These are phyloP conservation scores for Thelonectria discophora DNA, from an alignment of 2,329 filamentous ascomycete species.

Conservation along the genomic window DNA sequence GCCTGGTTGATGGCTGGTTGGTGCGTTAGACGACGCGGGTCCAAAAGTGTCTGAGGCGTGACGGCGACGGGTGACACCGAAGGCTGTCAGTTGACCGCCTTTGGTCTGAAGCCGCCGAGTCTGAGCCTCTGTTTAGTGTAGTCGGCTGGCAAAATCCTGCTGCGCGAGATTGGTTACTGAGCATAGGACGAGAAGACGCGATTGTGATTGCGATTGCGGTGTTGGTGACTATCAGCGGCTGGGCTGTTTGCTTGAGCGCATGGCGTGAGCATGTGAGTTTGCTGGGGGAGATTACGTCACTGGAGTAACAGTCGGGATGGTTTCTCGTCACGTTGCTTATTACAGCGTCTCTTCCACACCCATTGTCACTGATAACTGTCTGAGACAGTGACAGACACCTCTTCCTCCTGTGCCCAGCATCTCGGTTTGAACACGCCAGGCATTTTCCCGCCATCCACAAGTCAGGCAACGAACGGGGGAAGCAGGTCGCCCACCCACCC, in stretches of 20 bases:
- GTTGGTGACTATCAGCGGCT: neutral
- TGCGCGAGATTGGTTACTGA: conserved; percentile 4
- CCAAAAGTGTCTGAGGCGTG: conserved; percentile 25
- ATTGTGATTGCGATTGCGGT: neutral
- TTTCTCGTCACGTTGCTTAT: conserved; percentile 11
- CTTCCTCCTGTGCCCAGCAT: neutral
- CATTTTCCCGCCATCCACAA: conserved; percentile 5
- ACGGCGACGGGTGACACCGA: conserved; percentile 27
- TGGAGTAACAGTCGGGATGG: conserved; percentile 5
- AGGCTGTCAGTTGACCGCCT: conserved; percentile 28
- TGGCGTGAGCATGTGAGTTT: conserved; percentile 13
- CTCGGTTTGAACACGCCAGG: conserved; percentile 4
- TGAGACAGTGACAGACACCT: neutral
- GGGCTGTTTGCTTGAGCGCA: neutral
- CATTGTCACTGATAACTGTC: neutral
- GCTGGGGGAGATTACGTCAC: conserved; percentile 19
- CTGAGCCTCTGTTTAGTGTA: conserved; percentile 21
- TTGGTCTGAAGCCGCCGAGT: conserved; percentile 24
- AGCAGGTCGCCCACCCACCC: neutral
- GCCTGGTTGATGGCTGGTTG: conserved; percentile 24
- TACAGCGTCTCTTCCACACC: neutral
- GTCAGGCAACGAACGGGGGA: conserved; percentile 20
- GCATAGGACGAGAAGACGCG: neutral
- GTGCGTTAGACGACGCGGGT: conserved; percentile 29
- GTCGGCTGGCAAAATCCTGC: neutral